phyloP scores from a whole-genome alignment of 164 flowering plant species.

The Piper longum region DNA sequence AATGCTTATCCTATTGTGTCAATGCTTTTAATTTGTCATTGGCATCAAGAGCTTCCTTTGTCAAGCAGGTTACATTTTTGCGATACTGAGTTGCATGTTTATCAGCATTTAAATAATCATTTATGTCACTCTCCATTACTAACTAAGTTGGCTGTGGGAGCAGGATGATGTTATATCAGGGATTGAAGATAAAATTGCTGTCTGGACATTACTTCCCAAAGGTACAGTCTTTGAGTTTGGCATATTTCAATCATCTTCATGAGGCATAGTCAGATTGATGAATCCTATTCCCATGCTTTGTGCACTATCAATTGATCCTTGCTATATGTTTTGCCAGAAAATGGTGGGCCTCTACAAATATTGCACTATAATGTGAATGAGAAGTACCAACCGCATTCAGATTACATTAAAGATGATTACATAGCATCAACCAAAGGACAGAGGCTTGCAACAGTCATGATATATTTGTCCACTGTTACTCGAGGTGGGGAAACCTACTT shows the following conservation, averaged over 20 bases:
- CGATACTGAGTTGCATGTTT: too few relatives aligned
- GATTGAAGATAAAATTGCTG: slow-evolving; percentile 67
- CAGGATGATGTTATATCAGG: slow-evolving; percentile 47
- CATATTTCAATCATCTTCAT: neutral
- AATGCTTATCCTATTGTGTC: too few relatives aligned
- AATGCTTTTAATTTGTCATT: too few relatives aligned
- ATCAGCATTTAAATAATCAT: too few relatives aligned
- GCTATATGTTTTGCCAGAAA: slow-evolving; percentile 25
- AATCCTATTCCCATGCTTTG: neutral
- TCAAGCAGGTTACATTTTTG: neutral
- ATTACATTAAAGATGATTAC: slow-evolving; percentile 29
- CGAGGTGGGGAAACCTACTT: slow-evolving; percentile 65
- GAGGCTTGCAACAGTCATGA: slow-evolving; percentile 52
- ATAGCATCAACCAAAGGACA: slow-evolving; percentile 15
- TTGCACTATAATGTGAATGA: slow-evolving; percentile 34
- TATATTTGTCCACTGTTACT: slow-evolving; percentile 60
- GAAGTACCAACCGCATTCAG: slow-evolving; percentile 16
- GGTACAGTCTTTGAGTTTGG: slow-evolving; percentile 19
- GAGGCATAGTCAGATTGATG: neutral
- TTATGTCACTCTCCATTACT: too few relatives aligned
- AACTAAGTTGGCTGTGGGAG: too few relatives aligned
- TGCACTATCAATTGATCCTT: neutral
- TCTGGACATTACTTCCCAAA: slow-evolving; percentile 83
- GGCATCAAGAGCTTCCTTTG: neutral
- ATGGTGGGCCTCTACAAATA: slow-evolving; percentile 38